Evolutionary conservation across 169 alveolate genomes (phyloP).

Genomic region (Plasmodium gallinaceum): DNA sequence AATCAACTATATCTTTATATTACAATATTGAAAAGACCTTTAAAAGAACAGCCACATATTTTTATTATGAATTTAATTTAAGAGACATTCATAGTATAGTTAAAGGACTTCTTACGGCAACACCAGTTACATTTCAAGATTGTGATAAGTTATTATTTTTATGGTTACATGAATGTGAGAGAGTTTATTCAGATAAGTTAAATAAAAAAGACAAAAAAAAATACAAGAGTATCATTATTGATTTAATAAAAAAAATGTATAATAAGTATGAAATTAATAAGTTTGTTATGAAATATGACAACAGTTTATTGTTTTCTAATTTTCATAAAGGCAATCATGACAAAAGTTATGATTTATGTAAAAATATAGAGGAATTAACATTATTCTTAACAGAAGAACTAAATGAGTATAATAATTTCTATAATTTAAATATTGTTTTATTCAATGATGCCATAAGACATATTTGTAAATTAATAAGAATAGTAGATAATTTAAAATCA

Average conservation of each 20-base stretch:
- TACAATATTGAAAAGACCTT: constrained; percentile 92
- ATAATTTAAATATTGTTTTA: constrained; percentile 95
- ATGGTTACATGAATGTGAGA: constrained; percentile 97
- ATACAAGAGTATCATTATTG: constrained; percentile 92
- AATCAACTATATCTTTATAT: constrained; percentile 93
- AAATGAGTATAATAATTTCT: constrained; percentile 93
- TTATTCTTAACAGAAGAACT: constrained; percentile 92
- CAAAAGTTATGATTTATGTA: constrained; percentile 93
- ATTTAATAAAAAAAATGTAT: constrained; percentile 92
- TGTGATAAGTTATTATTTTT: constrained; percentile 94
- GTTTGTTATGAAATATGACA: constrained; percentile 78
- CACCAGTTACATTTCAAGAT: constrained; percentile 90
- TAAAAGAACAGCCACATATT: constrained; percentile 96
- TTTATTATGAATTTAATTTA: constrained; percentile 96
- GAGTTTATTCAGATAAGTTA: constrained; percentile 95
- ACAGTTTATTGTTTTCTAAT: constrained; percentile 75
- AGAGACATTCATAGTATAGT: constrained; percentile 96
- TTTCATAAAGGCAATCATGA: constrained; percentile 85
- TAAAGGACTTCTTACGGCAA: constrained; percentile 94
- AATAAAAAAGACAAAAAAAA: constrained; percentile 90
- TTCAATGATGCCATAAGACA: constrained; percentile 98
- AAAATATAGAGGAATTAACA: constrained; percentile 86
- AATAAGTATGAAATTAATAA: constrained; percentile 93
- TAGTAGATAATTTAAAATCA: constrained; percentile 94
- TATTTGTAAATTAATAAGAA: constrained; percentile 94